phyloP scores from a whole-genome alignment of 83 land plant species.

The Thuja plicata region DNA sequence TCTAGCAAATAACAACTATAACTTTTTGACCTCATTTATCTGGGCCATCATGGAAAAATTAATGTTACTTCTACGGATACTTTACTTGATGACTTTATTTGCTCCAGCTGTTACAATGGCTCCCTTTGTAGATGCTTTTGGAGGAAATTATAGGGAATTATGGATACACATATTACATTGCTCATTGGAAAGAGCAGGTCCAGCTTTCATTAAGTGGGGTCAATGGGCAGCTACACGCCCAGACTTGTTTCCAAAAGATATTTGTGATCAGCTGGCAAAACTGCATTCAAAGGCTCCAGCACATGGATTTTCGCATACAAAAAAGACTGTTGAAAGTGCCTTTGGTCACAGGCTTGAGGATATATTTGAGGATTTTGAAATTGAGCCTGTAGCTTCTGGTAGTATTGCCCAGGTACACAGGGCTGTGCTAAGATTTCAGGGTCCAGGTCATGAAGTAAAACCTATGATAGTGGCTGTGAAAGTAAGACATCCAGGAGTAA shows the following conservation, averaged over 20 bases:
- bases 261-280: slow-evolving; percentile 76
- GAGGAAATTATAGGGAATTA: slow-evolving; percentile 43
- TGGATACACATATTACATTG: slow-evolving; percentile 86
- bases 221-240: slow-evolving; percentile 99
- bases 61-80: slow-evolving; percentile 52
- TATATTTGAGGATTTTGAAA: slow-evolving; percentile 91
- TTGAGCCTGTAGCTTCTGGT: slow-evolving; percentile 93
- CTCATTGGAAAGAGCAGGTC: slow-evolving; percentile 86
- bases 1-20: slow-evolving; percentile 45
- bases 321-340: slow-evolving; percentile 73
- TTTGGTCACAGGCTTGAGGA: slow-evolving; percentile 84
- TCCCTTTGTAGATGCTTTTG: slow-evolving; percentile 73
- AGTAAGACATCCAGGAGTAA: slow-evolving; percentile 96
- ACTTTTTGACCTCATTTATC: slow-evolving; percentile 32
- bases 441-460: slow-evolving; percentile 60
- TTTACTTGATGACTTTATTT: slow-evolving; percentile 61
- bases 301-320: slow-evolving; percentile 71
- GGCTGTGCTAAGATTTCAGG: slow-evolving; percentile 58
- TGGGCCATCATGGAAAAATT: slow-evolving; percentile 47
- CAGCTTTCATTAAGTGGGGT: slow-evolving; percentile 99
- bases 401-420: slow-evolving; percentile 96
- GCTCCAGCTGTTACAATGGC: slow-evolving; percentile 71
- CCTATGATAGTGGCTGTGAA: slow-evolving; percentile 90
- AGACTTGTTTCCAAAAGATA: slow-evolving; percentile 88
- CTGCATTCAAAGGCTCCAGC: slow-evolving; percentile 91